Evolutionary conservation across 2,329 filamentous ascomycete genomes (phyloP).

Genomic region (Graphium sp.): DNA sequence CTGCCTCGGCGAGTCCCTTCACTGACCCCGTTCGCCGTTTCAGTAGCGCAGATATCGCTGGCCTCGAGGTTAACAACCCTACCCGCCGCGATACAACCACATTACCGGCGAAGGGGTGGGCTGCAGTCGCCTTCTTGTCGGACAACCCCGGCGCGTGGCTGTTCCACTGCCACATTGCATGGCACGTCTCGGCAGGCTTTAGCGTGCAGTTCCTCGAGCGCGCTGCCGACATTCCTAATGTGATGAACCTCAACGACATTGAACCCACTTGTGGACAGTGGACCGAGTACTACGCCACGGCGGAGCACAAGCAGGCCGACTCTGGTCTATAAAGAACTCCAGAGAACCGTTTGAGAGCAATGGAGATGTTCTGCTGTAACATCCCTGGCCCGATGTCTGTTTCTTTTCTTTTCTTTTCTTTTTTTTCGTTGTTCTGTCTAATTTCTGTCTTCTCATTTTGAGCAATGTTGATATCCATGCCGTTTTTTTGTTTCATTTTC

Average conservation of each 20-base stretch:
- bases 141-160: conserved; percentile 35
- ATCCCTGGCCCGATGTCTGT: too few species aligned
- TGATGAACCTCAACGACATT: conserved; percentile 5
- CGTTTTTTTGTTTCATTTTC: too few species aligned
- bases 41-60: conserved; percentile 13
- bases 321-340: conserved; percentile 7
- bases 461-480: too few species aligned
- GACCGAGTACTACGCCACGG: conserved; percentile 6
- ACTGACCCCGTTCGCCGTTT: conserved; percentile 5
- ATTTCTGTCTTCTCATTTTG: too few species aligned
- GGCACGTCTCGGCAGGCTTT: conserved; percentile 37
- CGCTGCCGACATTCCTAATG: conserved; percentile 5
- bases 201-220: conserved; percentile 28
- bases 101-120: conserved; percentile 22
- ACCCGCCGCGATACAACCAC: conserved; percentile 33
- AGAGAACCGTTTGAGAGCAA: too few species aligned
- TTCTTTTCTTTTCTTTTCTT: too few species aligned
- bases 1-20: conserved; percentile 4
- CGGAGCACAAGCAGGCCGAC: conserved; percentile 7
- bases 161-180: conserved; percentile 38
- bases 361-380: too few species aligned
- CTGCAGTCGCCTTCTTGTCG: conserved; percentile 30
- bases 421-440: too few species aligned
- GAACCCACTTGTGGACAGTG: conserved; percentile 6
- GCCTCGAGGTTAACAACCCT: conserved; percentile 28